Evolutionary conservation across 1,284 basidiomycete genomes (phyloP).

Genomic region (Microbotryomycetes sp.): DNA sequence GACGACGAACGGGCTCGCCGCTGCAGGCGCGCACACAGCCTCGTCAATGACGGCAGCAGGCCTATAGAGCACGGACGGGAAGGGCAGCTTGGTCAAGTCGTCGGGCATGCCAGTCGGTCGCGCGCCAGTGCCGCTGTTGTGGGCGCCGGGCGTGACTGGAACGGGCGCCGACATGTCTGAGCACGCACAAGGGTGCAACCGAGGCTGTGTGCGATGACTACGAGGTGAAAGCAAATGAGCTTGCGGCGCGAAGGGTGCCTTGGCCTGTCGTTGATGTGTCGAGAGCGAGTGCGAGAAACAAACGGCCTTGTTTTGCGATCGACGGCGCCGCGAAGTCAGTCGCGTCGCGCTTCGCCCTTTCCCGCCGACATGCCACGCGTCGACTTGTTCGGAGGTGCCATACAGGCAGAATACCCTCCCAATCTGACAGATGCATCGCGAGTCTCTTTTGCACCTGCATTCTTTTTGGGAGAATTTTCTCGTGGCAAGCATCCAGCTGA

Average conservation of each 20-base stretch:
- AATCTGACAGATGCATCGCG: conserved; percentile 79
- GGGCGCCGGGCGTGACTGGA: not conserved
- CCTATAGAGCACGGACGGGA: not conserved
- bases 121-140: not conserved
- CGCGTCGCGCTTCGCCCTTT: not conserved
- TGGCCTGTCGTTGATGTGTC: not conserved
- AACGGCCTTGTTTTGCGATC: not conserved
- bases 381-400: conserved; percentile 60
- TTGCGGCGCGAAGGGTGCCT: not conserved
- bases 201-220: not conserved
- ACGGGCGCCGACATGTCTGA: not conserved
- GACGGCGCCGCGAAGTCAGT: not conserved
- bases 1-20: not conserved
- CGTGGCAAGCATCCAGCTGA: not conserved
- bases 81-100: not conserved
- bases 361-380: not conserved
- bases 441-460: conserved; percentile 39
- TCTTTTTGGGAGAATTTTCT: not conserved
- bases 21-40: not conserved
- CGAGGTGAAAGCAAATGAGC: not conserved
- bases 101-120: not conserved
- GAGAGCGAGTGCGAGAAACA: not conserved
- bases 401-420: conserved; percentile 55
- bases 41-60: not conserved
- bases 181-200: not conserved